Evolutionary conservation across 257 asterid genomes (phyloP).

Genomic region (Scutellaria galericulata): DNA sequence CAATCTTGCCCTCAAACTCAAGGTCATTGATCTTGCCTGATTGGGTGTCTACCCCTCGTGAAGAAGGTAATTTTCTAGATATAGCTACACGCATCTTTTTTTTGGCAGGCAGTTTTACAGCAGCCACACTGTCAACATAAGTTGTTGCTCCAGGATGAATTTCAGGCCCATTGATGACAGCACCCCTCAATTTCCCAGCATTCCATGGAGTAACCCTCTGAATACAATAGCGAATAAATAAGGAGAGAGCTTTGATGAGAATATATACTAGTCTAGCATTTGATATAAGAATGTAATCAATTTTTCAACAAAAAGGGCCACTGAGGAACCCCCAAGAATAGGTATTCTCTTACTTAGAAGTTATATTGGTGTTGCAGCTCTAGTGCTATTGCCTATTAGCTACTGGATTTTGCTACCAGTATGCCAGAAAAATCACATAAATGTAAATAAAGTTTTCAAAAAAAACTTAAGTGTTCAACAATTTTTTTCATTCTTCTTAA

Average conservation of each 20-base stretch:
- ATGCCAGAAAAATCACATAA: neutral
- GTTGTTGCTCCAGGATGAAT: slow-evolving; percentile 85
- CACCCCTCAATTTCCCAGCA: slow-evolving; percentile 74
- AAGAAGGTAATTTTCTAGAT: slow-evolving; percentile 85
- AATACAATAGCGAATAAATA: slow-evolving; percentile 18
- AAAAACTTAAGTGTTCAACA: neutral
- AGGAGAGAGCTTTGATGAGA: neutral
- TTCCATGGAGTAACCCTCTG: slow-evolving; percentile 99
- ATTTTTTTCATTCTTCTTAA: neutral
- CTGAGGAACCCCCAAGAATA: neutral
- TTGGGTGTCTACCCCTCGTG: slow-evolving; percentile 69
- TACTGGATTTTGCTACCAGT: neutral
- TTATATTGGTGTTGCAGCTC: neutral
- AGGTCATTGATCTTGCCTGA: slow-evolving; percentile 63
- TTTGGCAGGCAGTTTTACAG: slow-evolving; percentile 50
- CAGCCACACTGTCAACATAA: slow-evolving; percentile 70
- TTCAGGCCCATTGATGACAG: slow-evolving; percentile 87
- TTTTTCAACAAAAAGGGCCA: neutral
- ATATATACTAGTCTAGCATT: neutral
- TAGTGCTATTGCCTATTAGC: slow-evolving; percentile 5
- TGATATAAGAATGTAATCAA: slow-evolving; percentile 12
- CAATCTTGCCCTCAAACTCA: slow-evolving; percentile 87
- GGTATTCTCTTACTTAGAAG: neutral
- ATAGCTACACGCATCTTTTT: slow-evolving; percentile 62
- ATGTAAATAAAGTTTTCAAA: neutral